Percentiles rank a stretch among this genome's conserved stretches.
Conservation (phyloP, 2,329 filamentous ascomycete genomes). For the Trichoderma gracile region DNA sequence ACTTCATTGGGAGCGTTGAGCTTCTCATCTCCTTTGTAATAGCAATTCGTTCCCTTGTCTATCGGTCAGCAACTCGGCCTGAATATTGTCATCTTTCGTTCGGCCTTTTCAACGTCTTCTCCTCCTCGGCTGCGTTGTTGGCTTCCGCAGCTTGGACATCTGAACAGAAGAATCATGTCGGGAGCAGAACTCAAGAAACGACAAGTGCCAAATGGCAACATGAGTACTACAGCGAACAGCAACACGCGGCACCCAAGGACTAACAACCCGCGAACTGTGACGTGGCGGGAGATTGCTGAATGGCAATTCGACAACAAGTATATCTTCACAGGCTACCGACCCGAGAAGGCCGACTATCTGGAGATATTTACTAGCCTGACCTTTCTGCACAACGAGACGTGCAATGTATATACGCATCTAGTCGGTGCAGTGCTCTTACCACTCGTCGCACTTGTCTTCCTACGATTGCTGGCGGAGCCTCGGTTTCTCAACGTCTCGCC, state of each 20-base stretch:
- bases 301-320: conserved; percentile 19
- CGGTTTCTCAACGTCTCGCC: not conserved
- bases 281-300: conserved; percentile 8
- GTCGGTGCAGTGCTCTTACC: conserved; percentile 6
- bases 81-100: not conserved
- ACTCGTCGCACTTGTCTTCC: not conserved
- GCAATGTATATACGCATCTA: conserved; percentile 15
- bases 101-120: not conserved
- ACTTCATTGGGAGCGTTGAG: conserved; percentile 2
- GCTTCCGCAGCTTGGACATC: not conserved
- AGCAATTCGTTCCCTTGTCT: not conserved
- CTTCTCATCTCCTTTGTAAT: not conserved
- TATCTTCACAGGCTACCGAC: conserved; percentile 14
- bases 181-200: conserved; percentile 9
- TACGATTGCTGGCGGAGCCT: not conserved
- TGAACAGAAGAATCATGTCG: not conserved
- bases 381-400: conserved; percentile 11
- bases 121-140: not conserved
- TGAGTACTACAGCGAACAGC: not conserved
- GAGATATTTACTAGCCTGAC: conserved; percentile 3
- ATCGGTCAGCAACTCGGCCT: not conserved
- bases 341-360: conserved; percentile 4
- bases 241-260: not conserved
- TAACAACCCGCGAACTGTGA: not conserved
- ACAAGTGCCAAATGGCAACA: conserved; percentile 1